phyloP scores from a whole-genome alignment of 768 basidiomycete species.

The Paxillus rubicundulus region DNA sequence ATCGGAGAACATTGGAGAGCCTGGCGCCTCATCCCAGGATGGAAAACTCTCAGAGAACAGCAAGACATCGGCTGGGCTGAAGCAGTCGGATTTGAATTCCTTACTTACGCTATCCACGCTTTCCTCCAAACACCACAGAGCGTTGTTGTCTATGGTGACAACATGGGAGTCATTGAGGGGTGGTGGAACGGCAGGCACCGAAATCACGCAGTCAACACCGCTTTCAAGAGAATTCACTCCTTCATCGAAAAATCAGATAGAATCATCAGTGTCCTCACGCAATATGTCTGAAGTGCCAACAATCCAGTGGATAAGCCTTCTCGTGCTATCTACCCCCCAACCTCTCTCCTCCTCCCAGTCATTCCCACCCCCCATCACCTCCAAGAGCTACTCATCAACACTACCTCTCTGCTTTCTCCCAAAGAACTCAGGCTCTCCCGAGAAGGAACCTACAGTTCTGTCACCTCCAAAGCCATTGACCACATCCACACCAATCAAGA shows the following conservation, averaged over 20 bases:
- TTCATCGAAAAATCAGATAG: neutral
- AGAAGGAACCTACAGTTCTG: neutral
- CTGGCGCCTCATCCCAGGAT: conserved; percentile 32
- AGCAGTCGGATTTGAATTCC: conserved; percentile 4
- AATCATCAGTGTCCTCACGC: conserved; percentile 6
- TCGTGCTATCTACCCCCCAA: too few species aligned
- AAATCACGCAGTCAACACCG: conserved; percentile 6
- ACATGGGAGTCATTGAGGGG: conserved; percentile 8
- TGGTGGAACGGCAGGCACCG: conserved; percentile 9
- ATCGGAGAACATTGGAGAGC: conserved; percentile 34
- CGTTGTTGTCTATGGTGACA: conserved; percentile 10
- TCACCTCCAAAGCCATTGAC: conserved; percentile 1
- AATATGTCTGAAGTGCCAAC: conserved; percentile 2
- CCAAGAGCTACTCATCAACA: neutral
- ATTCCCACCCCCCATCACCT: too few species aligned
- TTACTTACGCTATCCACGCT: too few species aligned
- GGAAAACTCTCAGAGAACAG: conserved; percentile 43
- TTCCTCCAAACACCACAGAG: too few species aligned
- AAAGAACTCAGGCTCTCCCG: neutral
- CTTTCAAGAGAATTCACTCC: conserved; percentile 10
- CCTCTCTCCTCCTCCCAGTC: too few species aligned
- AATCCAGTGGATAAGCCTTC: conserved; percentile 24
- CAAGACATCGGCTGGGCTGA: too few species aligned
- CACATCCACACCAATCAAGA: neutral
- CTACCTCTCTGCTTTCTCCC: neutral